Conservation (phyloP, 306 rosid genomes). For the Vicia sativa region DNA sequence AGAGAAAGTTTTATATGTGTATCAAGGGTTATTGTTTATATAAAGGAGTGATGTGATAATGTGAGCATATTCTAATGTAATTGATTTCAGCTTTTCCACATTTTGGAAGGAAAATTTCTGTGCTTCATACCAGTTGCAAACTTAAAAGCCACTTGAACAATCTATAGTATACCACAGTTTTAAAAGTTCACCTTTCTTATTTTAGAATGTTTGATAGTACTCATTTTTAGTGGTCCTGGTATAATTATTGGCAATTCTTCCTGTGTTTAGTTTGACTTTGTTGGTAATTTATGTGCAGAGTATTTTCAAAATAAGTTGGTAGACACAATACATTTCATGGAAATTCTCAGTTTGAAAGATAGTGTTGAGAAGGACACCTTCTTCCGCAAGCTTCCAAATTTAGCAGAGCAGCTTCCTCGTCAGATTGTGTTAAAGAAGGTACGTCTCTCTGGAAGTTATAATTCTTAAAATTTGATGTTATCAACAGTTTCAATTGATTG, state of each 20-base stretch:
- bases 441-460: slow-evolving; percentile 35
- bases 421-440: slow-evolving; percentile 93
- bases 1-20: not conserved
- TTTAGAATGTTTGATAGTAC: slow-evolving; percentile 32
- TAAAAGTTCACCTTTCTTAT: slow-evolving; percentile 34
- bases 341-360: slow-evolving; percentile 92
- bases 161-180: not conserved
- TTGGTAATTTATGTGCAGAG: slow-evolving; percentile 60
- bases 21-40: slow-evolving; percentile 20
- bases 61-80: slow-evolving; percentile 28
- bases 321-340: slow-evolving; percentile 98
- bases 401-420: slow-evolving; percentile 98
- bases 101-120: slow-evolving; percentile 25
- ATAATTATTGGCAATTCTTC: slow-evolving; percentile 15
- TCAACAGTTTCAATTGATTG: slow-evolving; percentile 36
- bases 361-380: slow-evolving; percentile 97
- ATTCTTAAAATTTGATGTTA: slow-evolving; percentile 16
- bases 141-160: slow-evolving; percentile 21
- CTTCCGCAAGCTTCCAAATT: slow-evolving; percentile 98
- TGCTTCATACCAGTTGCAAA: slow-evolving; percentile 18
- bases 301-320: slow-evolving; percentile 98
- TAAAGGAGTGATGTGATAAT: slow-evolving; percentile 4
- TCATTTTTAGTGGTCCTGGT: slow-evolving; percentile 5
- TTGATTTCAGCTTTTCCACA: slow-evolving; percentile 25
- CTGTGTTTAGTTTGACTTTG: slow-evolving; percentile 27